Evolutionary conservation across 1,284 basidiomycete species (phyloP), one percentile per base, ranked within the genome.

Genomic region (Moniliophthora roreri): DNA sequence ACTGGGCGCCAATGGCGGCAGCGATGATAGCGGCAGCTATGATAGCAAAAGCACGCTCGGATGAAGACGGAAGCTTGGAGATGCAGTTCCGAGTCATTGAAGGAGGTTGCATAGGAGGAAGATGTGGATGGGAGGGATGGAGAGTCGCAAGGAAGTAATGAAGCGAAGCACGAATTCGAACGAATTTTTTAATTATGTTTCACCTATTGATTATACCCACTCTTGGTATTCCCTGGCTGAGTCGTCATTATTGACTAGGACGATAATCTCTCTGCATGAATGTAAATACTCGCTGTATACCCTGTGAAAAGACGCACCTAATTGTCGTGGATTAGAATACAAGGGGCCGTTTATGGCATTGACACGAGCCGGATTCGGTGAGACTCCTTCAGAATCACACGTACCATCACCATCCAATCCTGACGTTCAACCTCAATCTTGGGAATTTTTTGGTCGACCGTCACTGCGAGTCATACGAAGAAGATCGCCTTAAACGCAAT

Each of bases 401-500:
- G 15, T 13, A 20, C 8, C 15, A 11, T 9, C n/a, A 6, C 20
- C 11, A 11, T 15, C 13, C 8, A 24, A 16, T 11, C 13, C 23
- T n/a, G 18, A 42, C 16, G 39, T 11, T 28, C n/a, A 8, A 23
- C 41, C 3, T 91, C 88, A 89, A 73, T 87, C 21, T 77, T 79
- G 15, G 79, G 79, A 24, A 75, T 87, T 52, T 6, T 53, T 50
- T 57, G 60, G 58, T 50, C 38, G 13, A 45, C 52, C 59, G 1
- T 56, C 40, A 56, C 54, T 16, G 54, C 54, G 5, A 51, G 34
- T 24, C 54, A 38, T 18, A 44, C 51, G 47, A 49, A 50, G 82
- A 82, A 77, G 52, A 80, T 82, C 6, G 91, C 89, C 2, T 82
- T 81, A 11, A 92, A 91, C 63, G 88, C 86, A 9, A 81, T 91